phyloP scores from a whole-genome alignment of 2,329 filamentous ascomycete genomes.

The Xylariaceae sp. region DNA sequence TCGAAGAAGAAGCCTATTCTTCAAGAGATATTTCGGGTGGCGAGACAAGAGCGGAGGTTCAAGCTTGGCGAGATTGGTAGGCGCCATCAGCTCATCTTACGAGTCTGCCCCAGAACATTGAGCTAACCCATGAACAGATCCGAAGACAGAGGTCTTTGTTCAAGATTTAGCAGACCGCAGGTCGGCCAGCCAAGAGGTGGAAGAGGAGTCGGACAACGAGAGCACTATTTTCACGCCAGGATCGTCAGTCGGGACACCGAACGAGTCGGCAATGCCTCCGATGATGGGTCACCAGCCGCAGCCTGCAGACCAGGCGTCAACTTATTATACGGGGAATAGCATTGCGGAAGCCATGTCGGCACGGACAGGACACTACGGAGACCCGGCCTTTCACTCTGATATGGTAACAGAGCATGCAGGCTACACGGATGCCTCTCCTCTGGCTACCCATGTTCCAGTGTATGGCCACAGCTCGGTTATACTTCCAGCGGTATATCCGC shows the following conservation, averaged over 20 bases:
- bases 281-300: constrained; percentile 9
- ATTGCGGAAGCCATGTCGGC: too few relatives aligned
- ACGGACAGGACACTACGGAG: too few relatives aligned
- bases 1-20: constrained; percentile 49
- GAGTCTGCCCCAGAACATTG: constrained; percentile 19
- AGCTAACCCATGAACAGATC: constrained; percentile 34
- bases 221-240: constrained; percentile 4
- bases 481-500: constrained; percentile 41
- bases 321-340: too few relatives aligned
- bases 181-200: background rate
- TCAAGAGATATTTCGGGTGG: constrained; percentile 58
- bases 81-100: constrained; percentile 9
- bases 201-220: constrained; percentile 8
- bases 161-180: background rate
- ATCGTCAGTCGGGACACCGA: constrained; percentile 3
- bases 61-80: constrained; percentile 53
- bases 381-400: too few relatives aligned
- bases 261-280: background rate
- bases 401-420: too few relatives aligned
- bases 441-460: constrained; percentile 22
- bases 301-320: too few relatives aligned
- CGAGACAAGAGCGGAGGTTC: constrained; percentile 50
- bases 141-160: constrained; percentile 15
- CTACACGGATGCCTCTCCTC: constrained; percentile 18
- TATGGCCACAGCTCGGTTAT: constrained; percentile 33